Percentiles rank a stretch among this genome's conserved stretches.
Conservation (phyloP, 2,329 filamentous ascomycete species). For the Nakataea oryzae region DNA sequence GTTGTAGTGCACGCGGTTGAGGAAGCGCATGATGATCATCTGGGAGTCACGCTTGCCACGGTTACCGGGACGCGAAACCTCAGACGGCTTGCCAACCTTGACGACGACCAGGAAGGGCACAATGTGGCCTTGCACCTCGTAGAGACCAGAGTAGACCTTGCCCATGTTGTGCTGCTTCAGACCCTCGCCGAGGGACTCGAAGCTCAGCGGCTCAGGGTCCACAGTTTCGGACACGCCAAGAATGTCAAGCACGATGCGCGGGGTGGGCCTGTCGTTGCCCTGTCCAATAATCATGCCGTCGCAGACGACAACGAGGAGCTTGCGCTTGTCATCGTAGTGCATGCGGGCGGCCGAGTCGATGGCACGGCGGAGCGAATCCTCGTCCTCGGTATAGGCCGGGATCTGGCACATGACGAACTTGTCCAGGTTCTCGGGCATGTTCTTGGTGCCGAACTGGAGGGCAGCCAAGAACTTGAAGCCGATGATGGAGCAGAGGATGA, state of each 20-base stretch:
- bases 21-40: slow-evolving; percentile 97
- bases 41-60: slow-evolving; percentile 99
- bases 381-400: slow-evolving; percentile 95
- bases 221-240: slow-evolving; percentile 87
- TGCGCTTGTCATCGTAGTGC: slow-evolving; percentile 97
- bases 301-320: slow-evolving; percentile 83
- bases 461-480: slow-evolving; percentile 95
- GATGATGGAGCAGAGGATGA: slow-evolving; percentile 71
- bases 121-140: slow-evolving; percentile 96
- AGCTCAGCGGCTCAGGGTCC: slow-evolving; percentile 91
- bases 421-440: slow-evolving; percentile 87
- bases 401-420: slow-evolving; percentile 99
- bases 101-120: slow-evolving; percentile 95
- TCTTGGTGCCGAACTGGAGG: slow-evolving; percentile 86
- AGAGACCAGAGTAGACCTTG: slow-evolving; percentile 94
- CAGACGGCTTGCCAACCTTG: slow-evolving; percentile 95
- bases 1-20: slow-evolving; percentile 98
- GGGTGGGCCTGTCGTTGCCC: slow-evolving; percentile 92
- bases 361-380: slow-evolving; percentile 90
- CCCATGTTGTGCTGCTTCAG: slow-evolving; percentile 99
- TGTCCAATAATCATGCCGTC: slow-evolving; percentile 99
- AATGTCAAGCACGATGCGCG: slow-evolving; percentile 93
- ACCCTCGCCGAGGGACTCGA: slow-evolving; percentile 91
- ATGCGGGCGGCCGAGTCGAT: slow-evolving; percentile 94
- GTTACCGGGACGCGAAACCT: slow-evolving; percentile 90